Conservation (phyloP, 2,329 filamentous ascomycete genomes). For the Pseudogymnoascus sp. region DNA sequence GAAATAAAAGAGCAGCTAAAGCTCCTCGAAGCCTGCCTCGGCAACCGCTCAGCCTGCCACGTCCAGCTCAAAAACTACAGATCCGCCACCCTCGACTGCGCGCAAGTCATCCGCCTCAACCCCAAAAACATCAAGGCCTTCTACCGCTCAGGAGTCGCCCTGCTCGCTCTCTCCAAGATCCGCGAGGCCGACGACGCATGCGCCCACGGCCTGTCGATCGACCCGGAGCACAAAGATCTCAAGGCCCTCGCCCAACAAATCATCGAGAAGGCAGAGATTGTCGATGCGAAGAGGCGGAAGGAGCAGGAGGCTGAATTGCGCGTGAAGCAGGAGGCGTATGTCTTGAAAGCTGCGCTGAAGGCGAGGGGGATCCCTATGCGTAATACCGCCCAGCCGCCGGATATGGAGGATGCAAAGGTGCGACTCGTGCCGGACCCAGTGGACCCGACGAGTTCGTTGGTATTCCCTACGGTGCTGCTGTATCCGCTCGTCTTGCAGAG, state of each 20-base stretch:
- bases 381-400: conserved; percentile 62
- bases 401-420: conserved; percentile 77
- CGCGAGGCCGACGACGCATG: conserved; percentile 75
- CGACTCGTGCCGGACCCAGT: conserved; percentile 62
- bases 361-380: conserved; percentile 64
- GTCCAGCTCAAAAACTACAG: conserved; percentile 84
- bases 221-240: conserved; percentile 61
- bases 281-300: conserved; percentile 47
- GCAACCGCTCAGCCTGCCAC: conserved; percentile 86
- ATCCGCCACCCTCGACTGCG: conserved; percentile 77
- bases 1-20: conserved; percentile 42
- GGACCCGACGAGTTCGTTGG: conserved; percentile 62
- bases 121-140: conserved; percentile 78
- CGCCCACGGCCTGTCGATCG: conserved; percentile 63
- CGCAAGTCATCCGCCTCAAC: conserved; percentile 69
- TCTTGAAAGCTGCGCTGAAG: conserved; percentile 57
- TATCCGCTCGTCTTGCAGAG: conserved; percentile 77
- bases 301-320: conserved; percentile 49
- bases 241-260: conserved; percentile 55
- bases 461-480: conserved; percentile 72
- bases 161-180: conserved; percentile 70
- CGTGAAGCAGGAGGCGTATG: conserved; percentile 46
- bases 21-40: conserved; percentile 67
- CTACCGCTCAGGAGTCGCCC: conserved; percentile 73
- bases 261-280: conserved; percentile 43